Evolutionary conservation across 495 filamentous ascomycete species (phyloP), one percentile per base, ranked within the genome.

Genomic region (Hypoxylon perforatum): DNA sequence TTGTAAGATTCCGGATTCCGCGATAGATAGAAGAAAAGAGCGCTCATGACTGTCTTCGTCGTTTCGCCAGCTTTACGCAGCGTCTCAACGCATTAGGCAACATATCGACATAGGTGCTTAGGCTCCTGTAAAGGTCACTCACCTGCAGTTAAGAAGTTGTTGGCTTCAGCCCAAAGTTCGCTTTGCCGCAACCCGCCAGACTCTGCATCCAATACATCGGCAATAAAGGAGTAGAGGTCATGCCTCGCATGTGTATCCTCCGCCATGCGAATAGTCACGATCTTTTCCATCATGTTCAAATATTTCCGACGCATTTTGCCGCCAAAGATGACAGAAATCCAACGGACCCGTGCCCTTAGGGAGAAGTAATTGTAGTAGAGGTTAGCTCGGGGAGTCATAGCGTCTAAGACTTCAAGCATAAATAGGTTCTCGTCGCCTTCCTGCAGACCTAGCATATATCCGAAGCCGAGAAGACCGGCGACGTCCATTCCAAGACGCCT

Each of bases 321-420:
- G n/a, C n/a, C n/a, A n/a, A n/a, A n/a, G n/a, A n/a, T n/a, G n/a
- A n/a, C n/a, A n/a, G n/a, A n/a, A n/a, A n/a, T n/a, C n/a, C n/a
- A n/a, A n/a, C n/a, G n/a, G n/a, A n/a, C n/a, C n/a, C n/a, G n/a
- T n/a, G n/a, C n/a, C n/a, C n/a, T n/a, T n/a, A n/a, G n/a, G n/a
- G n/a, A n/a, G n/a, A n/a, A n/a, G n/a, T n/a, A n/a, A n/a, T n/a
- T n/a, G n/a, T n/a, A n/a, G n/a, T n/a, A n/a, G n/a, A n/a, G n/a
- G n/a, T 39, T 39, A 12, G 36, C n/a, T 17, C 39, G 39, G 15
- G 46, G 55, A 45, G 17, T 25, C 33, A 47, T 66, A 21, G 12
- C n/a, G 23, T 38, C 7, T 53, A n/a, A n/a, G n/a, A n/a, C n/a
- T n/a, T 73, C 51, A 6, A 63, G 49, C 11, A 78, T 41, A 30